phyloP scores from a whole-genome alignment of 2,329 filamentous ascomycete genomes.

The Fusarium lateritium region DNA sequence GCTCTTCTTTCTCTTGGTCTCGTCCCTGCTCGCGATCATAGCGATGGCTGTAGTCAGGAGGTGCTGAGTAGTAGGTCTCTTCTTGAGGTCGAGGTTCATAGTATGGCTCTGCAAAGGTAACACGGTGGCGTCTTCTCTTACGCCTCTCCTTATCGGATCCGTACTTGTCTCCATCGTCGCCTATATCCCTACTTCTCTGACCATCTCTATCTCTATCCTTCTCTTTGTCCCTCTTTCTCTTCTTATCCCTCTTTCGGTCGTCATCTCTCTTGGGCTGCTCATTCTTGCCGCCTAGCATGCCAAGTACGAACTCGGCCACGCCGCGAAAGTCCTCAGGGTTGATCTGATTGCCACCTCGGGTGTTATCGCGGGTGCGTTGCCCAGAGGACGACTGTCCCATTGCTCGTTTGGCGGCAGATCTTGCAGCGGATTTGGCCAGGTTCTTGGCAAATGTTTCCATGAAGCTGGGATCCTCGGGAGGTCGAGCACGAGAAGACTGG shows the following conservation, averaged over 20 bases:
- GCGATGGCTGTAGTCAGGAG: slow-evolving; percentile 19
- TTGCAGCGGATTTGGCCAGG: slow-evolving; percentile 46
- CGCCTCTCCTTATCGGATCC: slow-evolving; percentile 39
- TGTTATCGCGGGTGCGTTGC: slow-evolving; percentile 26
- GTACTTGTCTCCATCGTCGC: slow-evolving; percentile 32
- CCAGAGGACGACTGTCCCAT: slow-evolving; percentile 35
- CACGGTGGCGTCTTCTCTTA: slow-evolving; percentile 40
- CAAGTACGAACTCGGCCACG: slow-evolving; percentile 45
- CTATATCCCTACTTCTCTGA: slow-evolving; percentile 18
- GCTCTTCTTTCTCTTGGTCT: slow-evolving; percentile 17
- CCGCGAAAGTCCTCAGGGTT: slow-evolving; percentile 43
- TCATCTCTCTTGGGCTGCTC: slow-evolving; percentile 24
- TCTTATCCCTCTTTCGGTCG: slow-evolving; percentile 32
- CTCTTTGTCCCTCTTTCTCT: slow-evolving; percentile 37
- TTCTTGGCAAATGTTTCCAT: slow-evolving; percentile 45
- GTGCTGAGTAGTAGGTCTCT: slow-evolving; percentile 26
- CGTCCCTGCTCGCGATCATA: not conserved
- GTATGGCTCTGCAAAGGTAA: slow-evolving; percentile 47
- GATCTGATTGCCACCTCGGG: slow-evolving; percentile 30
- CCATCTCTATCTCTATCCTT: slow-evolving; percentile 27
- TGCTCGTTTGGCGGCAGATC: slow-evolving; percentile 45
- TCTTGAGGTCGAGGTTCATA: slow-evolving; percentile 31
- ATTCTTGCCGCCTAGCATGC: slow-evolving; percentile 39
- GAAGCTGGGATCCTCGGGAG: slow-evolving; percentile 39
- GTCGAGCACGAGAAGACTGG: slow-evolving; percentile 24